phyloP scores from a whole-genome alignment of 1,284 basidiomycete species.

The Ceratobasidium sp. region DNA sequence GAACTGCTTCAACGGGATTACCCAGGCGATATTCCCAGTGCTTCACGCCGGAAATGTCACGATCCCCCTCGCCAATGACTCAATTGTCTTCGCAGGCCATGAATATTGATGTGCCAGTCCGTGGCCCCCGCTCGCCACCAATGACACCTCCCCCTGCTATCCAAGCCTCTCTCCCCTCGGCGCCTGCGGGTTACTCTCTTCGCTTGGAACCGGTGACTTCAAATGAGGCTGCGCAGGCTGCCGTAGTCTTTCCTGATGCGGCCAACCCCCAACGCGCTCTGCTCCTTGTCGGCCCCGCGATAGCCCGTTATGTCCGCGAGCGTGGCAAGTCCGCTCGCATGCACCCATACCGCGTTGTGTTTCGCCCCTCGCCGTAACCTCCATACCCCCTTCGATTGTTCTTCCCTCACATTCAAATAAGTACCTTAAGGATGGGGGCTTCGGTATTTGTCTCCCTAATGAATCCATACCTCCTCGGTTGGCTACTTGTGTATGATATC shows the following conservation, averaged over 20 bases:
- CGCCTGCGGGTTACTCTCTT: slow-evolving; percentile 16
- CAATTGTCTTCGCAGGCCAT: not conserved
- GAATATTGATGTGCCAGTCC: not conserved
- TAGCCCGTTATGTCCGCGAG: slow-evolving; percentile 23
- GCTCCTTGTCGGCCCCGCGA: slow-evolving; percentile 25
- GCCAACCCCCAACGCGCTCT: slow-evolving; percentile 18
- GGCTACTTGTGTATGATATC: slow-evolving; percentile 17
- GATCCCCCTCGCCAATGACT: slow-evolving; percentile 12
- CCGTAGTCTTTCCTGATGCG: slow-evolving; percentile 29
- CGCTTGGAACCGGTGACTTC: slow-evolving; percentile 16
- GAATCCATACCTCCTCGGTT: slow-evolving; percentile 1
- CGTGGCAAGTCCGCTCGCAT: slow-evolving; percentile 28
- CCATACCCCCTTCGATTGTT: not conserved
- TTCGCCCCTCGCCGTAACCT: slow-evolving; percentile 22
- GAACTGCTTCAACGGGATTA: not conserved
- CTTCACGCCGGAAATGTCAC: slow-evolving; percentile 20
- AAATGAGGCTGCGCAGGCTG: slow-evolving; percentile 21
- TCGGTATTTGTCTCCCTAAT: slow-evolving; percentile 18
- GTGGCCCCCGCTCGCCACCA: slow-evolving; percentile 21
- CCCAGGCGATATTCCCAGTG: slow-evolving; percentile 7
- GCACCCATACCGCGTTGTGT: slow-evolving; percentile 37
- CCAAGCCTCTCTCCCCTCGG: slow-evolving; percentile 6
- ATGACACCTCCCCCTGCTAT: slow-evolving; percentile 14
- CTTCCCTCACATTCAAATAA: slow-evolving; percentile 10
- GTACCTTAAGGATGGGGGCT: slow-evolving; percentile 36